Base-by-base conservation (phyloP, 2,329 filamentous ascomycete species). In the Lasiodiplodia citricola region DNA sequence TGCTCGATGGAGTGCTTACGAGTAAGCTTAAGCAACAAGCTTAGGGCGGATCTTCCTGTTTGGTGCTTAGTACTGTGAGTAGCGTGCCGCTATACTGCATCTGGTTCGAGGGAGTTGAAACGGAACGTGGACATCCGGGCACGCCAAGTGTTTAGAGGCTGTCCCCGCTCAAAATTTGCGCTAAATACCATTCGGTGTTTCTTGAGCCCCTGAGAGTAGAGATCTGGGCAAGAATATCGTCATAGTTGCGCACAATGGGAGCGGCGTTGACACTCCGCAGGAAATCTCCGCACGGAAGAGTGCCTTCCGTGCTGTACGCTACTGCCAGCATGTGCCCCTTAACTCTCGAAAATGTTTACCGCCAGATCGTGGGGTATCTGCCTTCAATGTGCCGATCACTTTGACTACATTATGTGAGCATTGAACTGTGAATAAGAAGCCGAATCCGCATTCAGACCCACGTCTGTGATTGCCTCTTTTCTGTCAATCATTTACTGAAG, bases 21-120 rank as follows among this genome's bases (percentile, higher is more conserved):
- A 50, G n/a, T 52, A 64, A 64, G 60, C 60, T 64, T 52, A 64
- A 54, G n/a, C 44, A 52, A 52, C 47, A 52, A 64, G 60, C 60
- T 64, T 38, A 31, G 41, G 57, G 11, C 38, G n/a, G n/a, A 41
- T 23, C 35, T 14, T 31, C 23, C 38, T 35, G 8, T 64, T 64
- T 38, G 18, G 60, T 38, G 41, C 31, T 52, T 38, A 18, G 31
- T 47, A 38, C 60, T 64, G 47, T 21, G 18, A 18, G 31, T 47
- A 38, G 44, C 52, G 60, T 21, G 11, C 23, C 44, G 41, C 65
- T 60, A 67, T 41, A 2, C 65, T 23, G 10, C 8, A 67, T 41
- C 21, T 31, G 16, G 65, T 18, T 41, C 52, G 54, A 60, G 21
- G 21, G 16, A 28, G 57, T 60, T 25, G 23, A 60, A 60, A 51